Conservation (phyloP, 306 rosid genomes). For the Cyamopsis tetragonoloba region DNA sequence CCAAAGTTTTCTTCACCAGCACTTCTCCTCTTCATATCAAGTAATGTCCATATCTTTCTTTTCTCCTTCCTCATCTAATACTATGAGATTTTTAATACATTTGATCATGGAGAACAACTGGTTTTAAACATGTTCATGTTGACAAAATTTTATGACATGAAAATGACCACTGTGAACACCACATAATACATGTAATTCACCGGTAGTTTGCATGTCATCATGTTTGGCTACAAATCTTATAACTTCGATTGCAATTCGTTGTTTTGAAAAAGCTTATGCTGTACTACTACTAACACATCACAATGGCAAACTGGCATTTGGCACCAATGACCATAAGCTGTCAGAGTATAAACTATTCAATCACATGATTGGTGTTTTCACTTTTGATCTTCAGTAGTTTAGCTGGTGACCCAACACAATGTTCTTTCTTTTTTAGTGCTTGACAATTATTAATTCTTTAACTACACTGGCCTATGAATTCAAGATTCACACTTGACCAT, state of each 20-base stretch:
- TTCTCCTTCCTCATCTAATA: no score
- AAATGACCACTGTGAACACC: not conserved
- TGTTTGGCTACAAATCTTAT: not conserved
- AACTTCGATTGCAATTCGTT: not conserved
- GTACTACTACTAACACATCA: not conserved
- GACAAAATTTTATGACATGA: not conserved
- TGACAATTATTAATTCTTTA: not conserved
- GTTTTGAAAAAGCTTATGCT: not conserved
- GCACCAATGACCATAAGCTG: not conserved
- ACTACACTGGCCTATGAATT: not conserved
- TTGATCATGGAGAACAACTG: not conserved
- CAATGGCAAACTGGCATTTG: not conserved
- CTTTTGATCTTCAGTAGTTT: not conserved
- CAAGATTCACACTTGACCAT: not conserved
- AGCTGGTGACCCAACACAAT: not conserved
- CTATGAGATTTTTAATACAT: not conserved
- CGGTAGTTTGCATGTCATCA: not conserved
- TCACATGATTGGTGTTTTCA: not conserved
- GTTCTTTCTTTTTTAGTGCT: not conserved
- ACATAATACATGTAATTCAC: not conserved
- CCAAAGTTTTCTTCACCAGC: slow-evolving; percentile 79
- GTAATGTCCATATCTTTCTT: slow-evolving; percentile 35
- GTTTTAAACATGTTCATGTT: not conserved
- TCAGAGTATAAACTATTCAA: not conserved
- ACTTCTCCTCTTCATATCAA: slow-evolving; percentile 98